Evolutionary conservation across 2,329 filamentous ascomycete species (phyloP).

Genomic region (Cordyceps fumosorosea): DNA sequence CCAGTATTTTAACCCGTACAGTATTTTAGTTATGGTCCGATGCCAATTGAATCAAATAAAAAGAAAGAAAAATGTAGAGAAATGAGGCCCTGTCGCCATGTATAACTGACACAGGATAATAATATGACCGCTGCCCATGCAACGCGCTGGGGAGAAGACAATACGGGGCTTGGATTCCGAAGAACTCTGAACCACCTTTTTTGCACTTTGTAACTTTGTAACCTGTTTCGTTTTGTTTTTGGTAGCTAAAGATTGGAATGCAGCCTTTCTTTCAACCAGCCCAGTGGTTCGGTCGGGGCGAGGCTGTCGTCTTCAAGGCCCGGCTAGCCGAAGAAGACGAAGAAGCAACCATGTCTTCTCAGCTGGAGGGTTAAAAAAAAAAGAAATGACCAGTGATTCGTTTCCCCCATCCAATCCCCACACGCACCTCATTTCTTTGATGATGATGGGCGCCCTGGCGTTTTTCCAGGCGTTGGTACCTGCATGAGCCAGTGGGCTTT

Average conservation of each 20-base stretch:
- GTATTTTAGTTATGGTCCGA: not conserved
- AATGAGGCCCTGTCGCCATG: not conserved
- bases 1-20: too few relatives aligned
- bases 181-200: too few relatives aligned
- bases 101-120: not conserved
- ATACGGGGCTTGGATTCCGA: too few relatives aligned
- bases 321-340: not conserved
- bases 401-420: not conserved
- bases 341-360: not conserved
- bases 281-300: not conserved
- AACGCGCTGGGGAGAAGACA: too few relatives aligned
- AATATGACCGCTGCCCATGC: too few relatives aligned
- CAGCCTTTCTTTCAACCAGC: too few relatives aligned
- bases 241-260: not conserved
- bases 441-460: constrained; percentile 2
- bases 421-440: constrained; percentile 13
- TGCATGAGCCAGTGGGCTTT: constrained; percentile 7
- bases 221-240: not conserved
- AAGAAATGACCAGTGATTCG: not conserved
- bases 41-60: not conserved
- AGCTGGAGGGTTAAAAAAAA: not conserved
- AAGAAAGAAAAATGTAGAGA: not conserved
- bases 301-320: not conserved
- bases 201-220: too few relatives aligned
- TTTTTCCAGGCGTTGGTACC: constrained; percentile 2